A percentile compares a stretch with the other conserved stretches of the same genome.
Evolutionary conservation across 192 early-diverging fungal genomes (phyloP).

Genomic region (Mycoemilia scoparia): DNA sequence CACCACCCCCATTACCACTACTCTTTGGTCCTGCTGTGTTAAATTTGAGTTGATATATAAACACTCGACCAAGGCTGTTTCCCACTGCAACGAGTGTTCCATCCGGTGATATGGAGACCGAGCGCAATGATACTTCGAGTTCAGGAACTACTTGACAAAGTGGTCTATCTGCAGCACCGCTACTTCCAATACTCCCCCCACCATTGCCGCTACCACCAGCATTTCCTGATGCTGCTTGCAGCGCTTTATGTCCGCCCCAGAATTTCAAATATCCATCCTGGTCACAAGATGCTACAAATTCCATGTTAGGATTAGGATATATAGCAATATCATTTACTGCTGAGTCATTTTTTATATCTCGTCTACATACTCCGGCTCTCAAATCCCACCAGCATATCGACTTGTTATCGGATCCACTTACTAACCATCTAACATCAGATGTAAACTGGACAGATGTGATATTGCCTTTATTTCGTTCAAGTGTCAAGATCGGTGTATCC

Average conservation of each 20-base stretch:
- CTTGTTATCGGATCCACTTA: slow-evolving; percentile 26
- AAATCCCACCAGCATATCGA: slow-evolving; percentile 30
- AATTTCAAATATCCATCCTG: slow-evolving; percentile 20
- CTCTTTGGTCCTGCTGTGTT: not conserved
- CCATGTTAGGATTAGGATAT: slow-evolving; percentile 21
- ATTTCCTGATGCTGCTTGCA: not conserved
- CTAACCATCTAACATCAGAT: slow-evolving; percentile 25
- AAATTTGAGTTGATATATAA: slow-evolving; percentile 13
- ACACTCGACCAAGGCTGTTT: slow-evolving; percentile 25
- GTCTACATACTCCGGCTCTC: slow-evolving; percentile 20
- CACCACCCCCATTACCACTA: not conserved
- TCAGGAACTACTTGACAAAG: slow-evolving; percentile 19
- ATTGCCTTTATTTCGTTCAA: slow-evolving; percentile 27
- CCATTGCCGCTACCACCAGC: not conserved
- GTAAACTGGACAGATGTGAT: slow-evolving; percentile 28
- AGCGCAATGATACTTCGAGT: slow-evolving; percentile 16
- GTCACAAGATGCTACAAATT: slow-evolving; percentile 25
- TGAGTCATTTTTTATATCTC: slow-evolving; percentile 16
- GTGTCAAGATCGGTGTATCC: slow-evolving; percentile 19
- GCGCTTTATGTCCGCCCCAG: slow-evolving; percentile 2
- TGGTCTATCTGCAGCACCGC: slow-evolving; percentile 14
- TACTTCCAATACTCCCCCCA: not conserved
- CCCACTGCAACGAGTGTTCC: slow-evolving; percentile 24
- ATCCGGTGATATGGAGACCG: slow-evolving; percentile 22
- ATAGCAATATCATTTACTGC: slow-evolving; percentile 27